A percentile compares a stretch with the other conserved stretches of the same genome.
Evolutionary conservation across 139 green algal species (phyloP).

Genomic region (Axilococcus clingmanii): DNA sequence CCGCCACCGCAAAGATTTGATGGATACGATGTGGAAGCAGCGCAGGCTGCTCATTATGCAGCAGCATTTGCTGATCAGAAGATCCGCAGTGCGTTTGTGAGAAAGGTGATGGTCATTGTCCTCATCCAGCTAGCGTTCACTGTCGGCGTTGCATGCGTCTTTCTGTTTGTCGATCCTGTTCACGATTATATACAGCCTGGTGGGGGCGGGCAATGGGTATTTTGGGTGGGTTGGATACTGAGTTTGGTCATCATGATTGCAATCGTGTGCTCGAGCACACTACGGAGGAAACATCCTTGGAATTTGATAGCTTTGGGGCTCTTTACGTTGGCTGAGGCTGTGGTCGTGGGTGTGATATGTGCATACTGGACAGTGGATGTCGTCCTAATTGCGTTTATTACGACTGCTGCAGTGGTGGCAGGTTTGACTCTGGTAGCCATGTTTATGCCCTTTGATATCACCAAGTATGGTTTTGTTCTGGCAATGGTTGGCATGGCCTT

Average conservation of each 20-base stretch:
- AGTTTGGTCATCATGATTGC: slow-evolving; percentile 6
- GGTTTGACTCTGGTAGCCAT: slow-evolving; percentile 23
- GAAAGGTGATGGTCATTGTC: slow-evolving; percentile 47
- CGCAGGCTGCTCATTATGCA: slow-evolving; percentile 4
- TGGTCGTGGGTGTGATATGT: slow-evolving; percentile 38
- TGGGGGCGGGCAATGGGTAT: slow-evolving; percentile 18
- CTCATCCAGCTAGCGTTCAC: slow-evolving; percentile 40
- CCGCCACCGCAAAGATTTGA: not conserved
- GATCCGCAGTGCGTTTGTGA: slow-evolving; percentile 40
- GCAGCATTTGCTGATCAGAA: slow-evolving; percentile 21
- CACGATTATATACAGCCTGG: slow-evolving; percentile 18
- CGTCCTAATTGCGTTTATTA: slow-evolving; percentile 27
- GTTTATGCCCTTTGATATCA: slow-evolving; percentile 39
- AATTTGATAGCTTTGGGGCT: slow-evolving; percentile 38
- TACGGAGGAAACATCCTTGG: slow-evolving; percentile 28
- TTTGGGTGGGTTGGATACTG: slow-evolving; percentile 13
- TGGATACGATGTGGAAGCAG: slow-evolving; percentile 21
- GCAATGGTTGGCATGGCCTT: slow-evolving; percentile 4
- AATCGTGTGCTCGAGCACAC: slow-evolving; percentile 9
- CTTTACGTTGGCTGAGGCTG: slow-evolving; percentile 31
- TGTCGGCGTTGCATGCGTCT: slow-evolving; percentile 28
- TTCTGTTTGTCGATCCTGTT: slow-evolving; percentile 36
- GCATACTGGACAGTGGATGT: slow-evolving; percentile 29
- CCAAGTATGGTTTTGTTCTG: slow-evolving; percentile 29
- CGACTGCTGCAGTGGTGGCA: slow-evolving; percentile 13